A percentile compares a stretch with the other conserved stretches of the same genome.
These are phyloP conservation scores for Vitis hybrid DNA, from an alignment of 177 flowering plant species.

Conservation along the genomic window DNA sequence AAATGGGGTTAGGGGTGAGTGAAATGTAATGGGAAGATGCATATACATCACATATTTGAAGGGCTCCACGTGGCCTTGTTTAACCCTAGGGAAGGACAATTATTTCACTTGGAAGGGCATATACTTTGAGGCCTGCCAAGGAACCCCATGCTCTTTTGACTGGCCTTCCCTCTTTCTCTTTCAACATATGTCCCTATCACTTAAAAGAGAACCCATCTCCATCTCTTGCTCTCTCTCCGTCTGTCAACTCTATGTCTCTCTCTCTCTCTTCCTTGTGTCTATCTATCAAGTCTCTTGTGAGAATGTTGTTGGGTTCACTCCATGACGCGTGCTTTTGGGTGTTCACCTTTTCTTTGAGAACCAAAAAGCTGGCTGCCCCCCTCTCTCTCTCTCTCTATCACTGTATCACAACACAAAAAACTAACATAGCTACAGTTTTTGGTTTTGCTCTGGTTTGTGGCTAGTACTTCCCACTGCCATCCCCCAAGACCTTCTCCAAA, in stretches of 20 bases:
- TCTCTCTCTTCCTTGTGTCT: slow-evolving; percentile 12
- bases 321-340: slow-evolving; percentile 38
- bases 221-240: slow-evolving; percentile 10
- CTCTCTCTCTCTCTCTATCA: slow-evolving; percentile 12
- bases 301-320: slow-evolving; percentile 28
- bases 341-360: slow-evolving; percentile 11
- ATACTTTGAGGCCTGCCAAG: slow-evolving; percentile 21
- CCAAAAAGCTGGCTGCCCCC: slow-evolving; percentile 7
- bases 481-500: slow-evolving; percentile 13
- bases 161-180: slow-evolving; percentile 6
- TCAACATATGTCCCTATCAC: slow-evolving; percentile 30
- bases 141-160: slow-evolving; percentile 28
- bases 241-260: not conserved
- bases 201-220: slow-evolving; percentile 27
- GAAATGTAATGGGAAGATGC: slow-evolving; percentile 5
- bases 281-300: slow-evolving; percentile 20
- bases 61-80: slow-evolving; percentile 21
- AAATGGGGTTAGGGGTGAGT: not conserved
- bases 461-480: slow-evolving; percentile 24
- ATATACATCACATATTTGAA: not conserved
- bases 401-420: not conserved
- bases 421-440: not conserved
- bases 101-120: slow-evolving; percentile 25
- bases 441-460: slow-evolving; percentile 4
- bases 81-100: slow-evolving; percentile 32